phyloP scores from a whole-genome alignment of 1,284 basidiomycete genomes.

The Ceratobasidium theobromae region DNA sequence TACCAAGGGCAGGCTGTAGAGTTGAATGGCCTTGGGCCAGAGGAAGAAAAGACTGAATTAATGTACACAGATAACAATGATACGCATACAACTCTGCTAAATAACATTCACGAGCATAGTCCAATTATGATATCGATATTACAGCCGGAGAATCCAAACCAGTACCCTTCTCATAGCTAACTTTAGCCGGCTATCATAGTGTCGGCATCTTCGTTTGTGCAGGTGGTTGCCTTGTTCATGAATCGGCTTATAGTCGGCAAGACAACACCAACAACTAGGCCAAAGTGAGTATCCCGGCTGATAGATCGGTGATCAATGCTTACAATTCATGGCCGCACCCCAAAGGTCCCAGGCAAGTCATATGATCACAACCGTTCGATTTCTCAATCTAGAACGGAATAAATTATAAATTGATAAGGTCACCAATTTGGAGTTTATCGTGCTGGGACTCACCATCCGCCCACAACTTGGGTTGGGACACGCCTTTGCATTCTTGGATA shows the following conservation, averaged over 20 bases:
- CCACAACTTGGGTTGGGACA: slow-evolving; percentile 11
- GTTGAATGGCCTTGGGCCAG: too few species aligned
- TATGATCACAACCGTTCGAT: slow-evolving; percentile 7
- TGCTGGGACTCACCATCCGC: not conserved
- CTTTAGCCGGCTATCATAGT: slow-evolving; percentile 24
- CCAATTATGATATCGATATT: not conserved
- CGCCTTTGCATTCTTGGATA: slow-evolving; percentile 8
- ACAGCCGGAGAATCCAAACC: slow-evolving; percentile 6
- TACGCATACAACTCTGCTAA: not conserved
- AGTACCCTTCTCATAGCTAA: not conserved
- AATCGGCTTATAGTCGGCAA: slow-evolving; percentile 13
- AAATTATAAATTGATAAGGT: not conserved
- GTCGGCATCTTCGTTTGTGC: slow-evolving; percentile 17
- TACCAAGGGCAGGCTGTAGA: too few species aligned
- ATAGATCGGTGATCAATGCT: not conserved
- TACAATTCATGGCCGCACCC: slow-evolving; percentile 22
- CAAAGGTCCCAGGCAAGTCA: not conserved
- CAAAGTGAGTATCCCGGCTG: not conserved
- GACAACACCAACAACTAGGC: slow-evolving; percentile 12
- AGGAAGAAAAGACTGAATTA: not conserved
- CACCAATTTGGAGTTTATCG: not conserved
- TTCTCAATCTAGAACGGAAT: slow-evolving; percentile 6
- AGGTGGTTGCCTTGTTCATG: slow-evolving; percentile 14
- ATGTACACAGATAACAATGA: not conserved
- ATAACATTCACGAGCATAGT: not conserved